A percentile compares a stretch with the other conserved stretches of the same genome.
phyloP scores from a whole-genome alignment of 805 yeast species.

The Yarrowia sp. region DNA sequence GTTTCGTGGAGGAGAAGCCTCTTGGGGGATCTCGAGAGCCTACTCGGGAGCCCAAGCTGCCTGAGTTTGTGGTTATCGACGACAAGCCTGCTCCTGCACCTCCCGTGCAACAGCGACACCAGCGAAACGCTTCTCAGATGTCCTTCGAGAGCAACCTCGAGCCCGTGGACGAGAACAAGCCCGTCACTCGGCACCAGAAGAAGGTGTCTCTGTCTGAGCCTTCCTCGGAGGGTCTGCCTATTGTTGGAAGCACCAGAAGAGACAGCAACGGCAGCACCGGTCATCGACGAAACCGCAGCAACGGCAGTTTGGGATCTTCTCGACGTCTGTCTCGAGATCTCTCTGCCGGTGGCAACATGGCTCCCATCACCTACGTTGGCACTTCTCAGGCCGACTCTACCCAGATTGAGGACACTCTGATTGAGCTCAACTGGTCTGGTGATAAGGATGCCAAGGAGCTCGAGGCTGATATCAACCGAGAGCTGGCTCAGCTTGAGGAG shows the following conservation, averaged over 20 bases:
- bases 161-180: background rate
- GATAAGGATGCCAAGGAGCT: conserved; percentile 61
- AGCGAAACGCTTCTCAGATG: conserved; percentile 6
- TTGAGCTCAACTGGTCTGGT: conserved; percentile 74
- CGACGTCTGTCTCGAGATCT: conserved; percentile 5
- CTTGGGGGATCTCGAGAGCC: background rate
- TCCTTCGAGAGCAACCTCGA: conserved; percentile 12
- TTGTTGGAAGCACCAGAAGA: background rate
- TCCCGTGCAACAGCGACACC: background rate
- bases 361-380: conserved; percentile 15
- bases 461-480: conserved; percentile 55
- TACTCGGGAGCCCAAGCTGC: background rate
- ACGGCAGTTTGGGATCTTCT: conserved; percentile 8
- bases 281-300: conserved; percentile 5
- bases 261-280: background rate
- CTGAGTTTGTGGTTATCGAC: conserved; percentile 9
- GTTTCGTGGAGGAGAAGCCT: conserved; percentile 9
- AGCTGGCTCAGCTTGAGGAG: conserved; percentile 61
- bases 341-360: background rate
- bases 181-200: conserved; percentile 13
- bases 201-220: conserved; percentile 19
- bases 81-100: background rate
- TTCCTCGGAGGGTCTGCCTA: conserved; percentile 7
- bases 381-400: conserved; percentile 31
- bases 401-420: conserved; percentile 62